Evolutionary conservation across 2,329 filamentous ascomycete genomes (phyloP), one percentile per base, ranked within the genome.

Genomic region (Pseudogymnoascus sp.): DNA sequence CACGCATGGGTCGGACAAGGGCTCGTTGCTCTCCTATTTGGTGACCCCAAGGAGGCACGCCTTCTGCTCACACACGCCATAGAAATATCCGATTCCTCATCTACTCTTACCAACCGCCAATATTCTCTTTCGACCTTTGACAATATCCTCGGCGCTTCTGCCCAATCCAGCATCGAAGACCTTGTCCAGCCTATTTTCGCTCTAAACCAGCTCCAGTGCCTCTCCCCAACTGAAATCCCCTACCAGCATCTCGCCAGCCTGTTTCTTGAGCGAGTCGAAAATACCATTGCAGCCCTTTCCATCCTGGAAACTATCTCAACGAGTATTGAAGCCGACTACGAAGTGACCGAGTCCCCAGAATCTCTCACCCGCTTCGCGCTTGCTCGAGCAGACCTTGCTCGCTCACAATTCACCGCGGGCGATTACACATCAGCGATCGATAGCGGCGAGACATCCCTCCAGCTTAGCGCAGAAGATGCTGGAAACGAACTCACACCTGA

Each of bases 1-100:
- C 87, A 93, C 71, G 93, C 93, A 14, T 99, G 95, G 96, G 79
- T 98, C 6, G 95, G 95, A 0, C 93, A 98, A 75, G 93, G 91
- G 0, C 82, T 96, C 26, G 82, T 98, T 61, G 92, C 95, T 3
- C 80, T 93, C 14, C 78, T 93, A 28, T 83, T 85, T 60, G 92
- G 90, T 1, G 88, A 96, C 66, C 69, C 78, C 0, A 86, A 84
- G 65, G 92, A 97, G 75, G 93, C 93, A 1, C 83, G 91, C 22
- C 87, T 87, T 10, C 83, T 98, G 8, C 96, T 97, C 72, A 93
- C 90, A 1, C 95, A 99, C 72, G 93, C 95, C 0, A 95, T 96
- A 78, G 93, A 96, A 66, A 93, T 99, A 59, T 87, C 91, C 0
- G 90, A 91, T 65, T 88, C 91, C 0, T 89, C 89, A 0, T 87